Evolutionary conservation across 1,284 basidiomycete species (phyloP), one percentile per base, ranked within the genome.

Genomic region (Chiua sp.): DNA sequence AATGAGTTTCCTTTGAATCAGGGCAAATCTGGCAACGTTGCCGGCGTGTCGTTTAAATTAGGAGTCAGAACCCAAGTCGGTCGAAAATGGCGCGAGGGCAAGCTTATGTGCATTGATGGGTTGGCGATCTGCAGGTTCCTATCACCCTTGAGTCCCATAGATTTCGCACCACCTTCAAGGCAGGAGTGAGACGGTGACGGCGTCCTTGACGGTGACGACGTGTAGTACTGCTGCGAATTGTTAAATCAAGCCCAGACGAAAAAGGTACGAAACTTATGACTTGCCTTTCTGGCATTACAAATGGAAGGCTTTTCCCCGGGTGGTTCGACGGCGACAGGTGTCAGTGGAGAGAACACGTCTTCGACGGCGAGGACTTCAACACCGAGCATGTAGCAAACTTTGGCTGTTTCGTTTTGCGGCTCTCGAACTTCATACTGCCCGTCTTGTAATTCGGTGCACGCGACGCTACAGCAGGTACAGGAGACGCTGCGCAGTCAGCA

Each of bases 401-500:
- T 23, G 91, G 88, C 66, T 93, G 90, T 69, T 90, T 91, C 53
- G 90, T 90, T 78, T 95, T 97, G 80, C 97, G 98, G 68, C 87
- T 85, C 42, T 96, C 96, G n/a, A 99, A 85, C 74, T 98, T 98
- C 97, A 99, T 98, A 35, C 97, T 96, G 37, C 90, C 87, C 55
- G 92, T 90, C 82, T 98, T 98, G 88, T 99, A 98, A 2, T 92
- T 87, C 12, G 93, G 90, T 0, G 84, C 69, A 49, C 85, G 89
- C 68, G 80, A 73, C 16, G 79, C 75, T 22, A 82, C 79, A 5
- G 58, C 53, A 3, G 85, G 82, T 0, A 80, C 80, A 48, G 87
- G 81, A 0, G 88, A 83, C 0, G 79, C 77, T 1, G 82, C 1
- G 79, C 74, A 30, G 80, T 67, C 4, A 77, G 66, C 2, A 82